phyloP scores from a whole-genome alignment of 805 yeast species.

The Ogataea dorogensis region DNA sequence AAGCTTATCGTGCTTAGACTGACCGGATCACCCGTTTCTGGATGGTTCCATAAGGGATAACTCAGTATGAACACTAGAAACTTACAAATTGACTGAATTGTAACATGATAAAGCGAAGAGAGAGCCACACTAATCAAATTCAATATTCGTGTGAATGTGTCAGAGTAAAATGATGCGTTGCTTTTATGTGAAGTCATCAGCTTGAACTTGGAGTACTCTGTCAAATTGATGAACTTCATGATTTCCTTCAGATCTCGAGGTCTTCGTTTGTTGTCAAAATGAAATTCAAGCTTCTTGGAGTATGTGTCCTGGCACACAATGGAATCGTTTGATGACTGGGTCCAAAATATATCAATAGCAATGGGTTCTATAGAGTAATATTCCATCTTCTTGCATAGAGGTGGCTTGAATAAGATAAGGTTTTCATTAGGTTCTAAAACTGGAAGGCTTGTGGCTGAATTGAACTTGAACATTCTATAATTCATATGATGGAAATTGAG shows the following conservation, averaged over 20 bases:
- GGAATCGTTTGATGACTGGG: constrained; percentile 16
- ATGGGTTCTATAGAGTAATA: constrained; percentile 77
- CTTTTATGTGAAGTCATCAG: constrained; percentile 13
- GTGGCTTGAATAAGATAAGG: constrained; percentile 63
- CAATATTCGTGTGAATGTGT: constrained; percentile 1
- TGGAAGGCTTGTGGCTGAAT: constrained; percentile 16
- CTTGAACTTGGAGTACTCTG: constrained; percentile 27
- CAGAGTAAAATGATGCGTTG: constrained; percentile 2
- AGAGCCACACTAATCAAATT: constrained; percentile 5
- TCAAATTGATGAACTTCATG: constrained; percentile 32
- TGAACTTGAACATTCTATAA: constrained; percentile 19
- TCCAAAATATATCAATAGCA: constrained; percentile 51
- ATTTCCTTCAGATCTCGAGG: constrained; percentile 27
- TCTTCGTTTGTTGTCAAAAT: constrained; percentile 17
- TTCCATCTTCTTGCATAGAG: constrained; percentile 67
- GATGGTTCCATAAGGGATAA: constrained; percentile 15
- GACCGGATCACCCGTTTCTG: constrained; percentile 7
- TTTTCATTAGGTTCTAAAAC: constrained; percentile 20
- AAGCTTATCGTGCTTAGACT: constrained; percentile 32
- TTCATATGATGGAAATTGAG: constrained; percentile 23
- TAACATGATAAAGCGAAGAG: constrained; percentile 9
- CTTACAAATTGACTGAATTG: constrained; percentile 13
- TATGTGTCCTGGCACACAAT: constrained; percentile 20
- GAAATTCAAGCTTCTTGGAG: constrained; percentile 29
- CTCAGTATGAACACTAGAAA: constrained; percentile 13